phyloP scores from a whole-genome alignment of 78 protist genomes.

The Guillardia theta region DNA sequence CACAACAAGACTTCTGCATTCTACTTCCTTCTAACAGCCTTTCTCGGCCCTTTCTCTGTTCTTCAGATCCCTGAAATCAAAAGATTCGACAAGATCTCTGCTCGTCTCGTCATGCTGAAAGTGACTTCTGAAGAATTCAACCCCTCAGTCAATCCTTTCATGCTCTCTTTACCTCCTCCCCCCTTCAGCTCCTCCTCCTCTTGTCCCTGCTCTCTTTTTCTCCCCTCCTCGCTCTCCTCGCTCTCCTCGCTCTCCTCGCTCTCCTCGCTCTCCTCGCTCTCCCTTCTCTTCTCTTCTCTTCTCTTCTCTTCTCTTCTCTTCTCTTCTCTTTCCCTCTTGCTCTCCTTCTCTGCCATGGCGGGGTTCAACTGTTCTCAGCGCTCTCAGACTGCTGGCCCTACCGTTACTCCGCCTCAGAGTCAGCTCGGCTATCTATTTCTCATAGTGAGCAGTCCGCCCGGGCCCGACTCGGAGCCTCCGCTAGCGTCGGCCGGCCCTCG shows the following conservation, averaged over 20 bases:
- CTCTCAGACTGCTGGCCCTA: too few species aligned
- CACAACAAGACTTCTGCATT: not conserved
- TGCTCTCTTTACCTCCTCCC: not conserved
- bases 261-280: not conserved
- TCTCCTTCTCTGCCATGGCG: too few species aligned
- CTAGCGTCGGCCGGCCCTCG: too few species aligned
- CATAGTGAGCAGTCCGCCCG: too few species aligned
- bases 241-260: not conserved
- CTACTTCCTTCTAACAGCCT: not conserved
- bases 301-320: not conserved
- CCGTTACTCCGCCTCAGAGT: too few species aligned
- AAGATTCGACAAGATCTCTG: not conserved
- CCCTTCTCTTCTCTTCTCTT: not conserved
- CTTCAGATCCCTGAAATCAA: not conserved
- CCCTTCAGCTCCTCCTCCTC: not conserved
- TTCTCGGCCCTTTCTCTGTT: not conserved
- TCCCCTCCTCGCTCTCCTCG: not conserved
- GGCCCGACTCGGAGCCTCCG: too few species aligned
- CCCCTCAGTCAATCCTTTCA: not conserved
- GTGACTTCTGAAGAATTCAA: not conserved
- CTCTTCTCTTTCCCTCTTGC: not conserved
- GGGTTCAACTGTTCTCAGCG: too few species aligned
- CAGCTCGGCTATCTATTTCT: too few species aligned
- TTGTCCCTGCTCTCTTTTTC: not conserved
- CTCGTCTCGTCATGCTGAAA: not conserved